Evolutionary conservation across 2,329 filamentous ascomycete species (phyloP).

Genomic region (Fusarium begoniae): DNA sequence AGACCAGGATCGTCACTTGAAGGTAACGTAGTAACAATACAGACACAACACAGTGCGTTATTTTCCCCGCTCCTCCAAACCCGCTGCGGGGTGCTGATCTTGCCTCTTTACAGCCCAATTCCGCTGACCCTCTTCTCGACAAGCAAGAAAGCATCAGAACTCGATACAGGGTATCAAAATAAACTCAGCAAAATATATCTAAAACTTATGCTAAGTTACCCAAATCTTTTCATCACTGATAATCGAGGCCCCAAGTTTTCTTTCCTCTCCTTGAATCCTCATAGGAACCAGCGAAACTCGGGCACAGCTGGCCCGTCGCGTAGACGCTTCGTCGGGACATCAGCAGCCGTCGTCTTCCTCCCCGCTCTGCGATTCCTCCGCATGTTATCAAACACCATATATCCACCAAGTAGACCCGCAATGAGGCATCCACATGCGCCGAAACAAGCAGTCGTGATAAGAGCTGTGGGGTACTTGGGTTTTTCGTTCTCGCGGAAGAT

Average conservation of each 20-base stretch:
- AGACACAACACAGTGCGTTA: slow-evolving; percentile 1
- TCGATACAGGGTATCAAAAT: not conserved
- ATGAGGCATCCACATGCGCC: slow-evolving; percentile 68
- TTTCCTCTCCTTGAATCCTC: rapidly evolving
- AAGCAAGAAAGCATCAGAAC: not conserved
- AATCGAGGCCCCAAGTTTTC: rapidly evolving
- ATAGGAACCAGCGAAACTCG: slow-evolving; percentile 22
- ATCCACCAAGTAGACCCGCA: slow-evolving; percentile 64
- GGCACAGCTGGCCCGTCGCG: slow-evolving; percentile 6
- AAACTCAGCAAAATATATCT: not conserved
- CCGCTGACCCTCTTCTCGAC: not conserved
- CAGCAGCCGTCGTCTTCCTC: slow-evolving; percentile 2
- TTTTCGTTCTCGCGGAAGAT: slow-evolving; percentile 72
- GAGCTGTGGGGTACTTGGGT: slow-evolving; percentile 72
- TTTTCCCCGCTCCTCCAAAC: not conserved
- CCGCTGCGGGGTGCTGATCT: not conserved
- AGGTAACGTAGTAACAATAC: slow-evolving; percentile 10
- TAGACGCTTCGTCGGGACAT: not conserved
- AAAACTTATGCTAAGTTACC: not conserved
- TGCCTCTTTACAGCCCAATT: not conserved
- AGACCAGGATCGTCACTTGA: not conserved
- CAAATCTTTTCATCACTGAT: rapidly evolving
- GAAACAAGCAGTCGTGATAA: slow-evolving; percentile 72
- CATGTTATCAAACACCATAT: slow-evolving; percentile 65
- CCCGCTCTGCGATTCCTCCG: not conserved